These are phyloP conservation scores for Aspergillus steynii DNA, from an alignment of 495 filamentous ascomycete genomes.

Conservation along the genomic window DNA sequence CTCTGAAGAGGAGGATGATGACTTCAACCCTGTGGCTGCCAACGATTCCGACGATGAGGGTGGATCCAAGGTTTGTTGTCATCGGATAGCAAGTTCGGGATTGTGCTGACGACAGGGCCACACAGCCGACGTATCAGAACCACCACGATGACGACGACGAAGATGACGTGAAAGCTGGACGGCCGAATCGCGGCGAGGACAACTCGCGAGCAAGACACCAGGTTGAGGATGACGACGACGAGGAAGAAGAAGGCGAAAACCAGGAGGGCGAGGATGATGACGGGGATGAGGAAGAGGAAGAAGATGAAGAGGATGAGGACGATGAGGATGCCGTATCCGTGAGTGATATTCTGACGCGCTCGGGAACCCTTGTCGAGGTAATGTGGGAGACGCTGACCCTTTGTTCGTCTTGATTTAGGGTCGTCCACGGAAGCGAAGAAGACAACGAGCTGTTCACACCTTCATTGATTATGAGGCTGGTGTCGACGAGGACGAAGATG, in stretches of 20 bases:
- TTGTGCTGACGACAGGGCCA: slow-evolving; percentile 21
- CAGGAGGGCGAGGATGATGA: slow-evolving; percentile 33
- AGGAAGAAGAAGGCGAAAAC: slow-evolving; percentile 44
- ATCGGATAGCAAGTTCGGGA: not conserved
- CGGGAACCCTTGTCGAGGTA: too few relatives aligned
- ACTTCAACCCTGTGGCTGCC: slow-evolving; percentile 73
- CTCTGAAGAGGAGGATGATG: slow-evolving; percentile 78
- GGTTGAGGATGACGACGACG: slow-evolving; percentile 37
- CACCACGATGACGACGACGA: slow-evolving; percentile 50
- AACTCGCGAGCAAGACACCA: slow-evolving; percentile 47
- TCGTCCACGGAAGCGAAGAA: slow-evolving; percentile 76
- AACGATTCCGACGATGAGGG: slow-evolving; percentile 70
- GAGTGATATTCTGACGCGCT: slow-evolving; percentile 16
- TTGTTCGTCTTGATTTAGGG: slow-evolving; percentile 46
- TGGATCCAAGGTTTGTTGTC: slow-evolving; percentile 39
- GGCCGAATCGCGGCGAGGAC: slow-evolving; percentile 40
- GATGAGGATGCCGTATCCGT: slow-evolving; percentile 63
- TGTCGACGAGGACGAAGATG: slow-evolving; percentile 93
- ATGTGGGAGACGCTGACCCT: not conserved
- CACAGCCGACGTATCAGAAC: slow-evolving; percentile 44
- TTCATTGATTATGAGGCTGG: slow-evolving; percentile 97
- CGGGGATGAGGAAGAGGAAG: slow-evolving; percentile 48
- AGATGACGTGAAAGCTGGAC: slow-evolving; percentile 40
- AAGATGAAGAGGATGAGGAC: slow-evolving; percentile 57
- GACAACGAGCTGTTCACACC: slow-evolving; percentile 64